These are phyloP conservation scores for Fusarium sp. DNA, from an alignment of 2,329 filamentous ascomycete species.

Conservation along the genomic window DNA sequence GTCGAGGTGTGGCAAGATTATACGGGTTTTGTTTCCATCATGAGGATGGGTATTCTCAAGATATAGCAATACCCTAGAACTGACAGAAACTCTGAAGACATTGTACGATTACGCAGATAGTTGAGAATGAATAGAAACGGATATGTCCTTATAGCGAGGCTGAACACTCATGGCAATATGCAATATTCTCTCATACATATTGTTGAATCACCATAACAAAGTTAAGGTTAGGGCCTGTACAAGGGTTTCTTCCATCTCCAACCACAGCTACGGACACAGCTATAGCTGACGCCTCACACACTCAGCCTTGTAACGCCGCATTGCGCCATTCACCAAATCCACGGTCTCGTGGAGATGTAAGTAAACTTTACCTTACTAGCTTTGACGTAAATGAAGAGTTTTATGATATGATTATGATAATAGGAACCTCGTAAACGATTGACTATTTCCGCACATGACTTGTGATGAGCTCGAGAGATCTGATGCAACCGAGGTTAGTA, in stretches of 20 bases:
- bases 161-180: neutral
- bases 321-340: neutral
- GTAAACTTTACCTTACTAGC: neutral
- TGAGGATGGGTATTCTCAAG: neutral
- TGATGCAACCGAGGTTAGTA: neutral
- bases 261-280: neutral
- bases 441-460: neutral
- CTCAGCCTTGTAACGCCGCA: constrained; percentile 22
- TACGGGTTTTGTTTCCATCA: neutral
- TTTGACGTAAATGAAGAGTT: neutral
- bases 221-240: constrained; percentile 31
- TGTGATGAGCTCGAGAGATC: neutral
- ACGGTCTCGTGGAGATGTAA: neutral
- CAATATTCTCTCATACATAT: neutral
- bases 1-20: neutral
- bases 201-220: constrained; percentile 4
- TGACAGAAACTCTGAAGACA: neutral
- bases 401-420: neutral
- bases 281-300: neutral
- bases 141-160: neutral
- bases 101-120: neutral
- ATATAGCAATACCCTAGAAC: neutral
- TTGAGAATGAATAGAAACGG: fast-evolving
- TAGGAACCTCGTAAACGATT: neutral
- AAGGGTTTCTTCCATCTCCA: constrained; percentile 18